Evolutionary conservation across 306 rosid genomes (phyloP).

Genomic region (Casuarina glauca): DNA sequence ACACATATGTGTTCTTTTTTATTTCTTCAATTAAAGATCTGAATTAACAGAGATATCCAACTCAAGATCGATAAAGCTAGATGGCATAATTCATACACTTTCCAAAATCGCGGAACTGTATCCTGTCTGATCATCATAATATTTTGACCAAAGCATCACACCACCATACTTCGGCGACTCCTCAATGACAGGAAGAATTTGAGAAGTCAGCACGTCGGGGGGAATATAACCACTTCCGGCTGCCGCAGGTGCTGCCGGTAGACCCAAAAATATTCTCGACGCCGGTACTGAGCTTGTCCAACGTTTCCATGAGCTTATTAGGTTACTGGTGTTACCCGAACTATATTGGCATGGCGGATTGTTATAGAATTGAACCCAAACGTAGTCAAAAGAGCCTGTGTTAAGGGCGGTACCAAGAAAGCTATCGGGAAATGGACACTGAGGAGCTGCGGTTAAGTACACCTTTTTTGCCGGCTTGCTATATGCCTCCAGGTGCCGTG

Average conservation of each 20-base stretch:
- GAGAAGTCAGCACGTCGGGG: conserved; percentile 44
- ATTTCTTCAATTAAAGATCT: background rate
- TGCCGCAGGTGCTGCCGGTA: conserved; percentile 54
- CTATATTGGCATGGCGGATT: conserved; percentile 43
- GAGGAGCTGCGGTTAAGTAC: conserved; percentile 75
- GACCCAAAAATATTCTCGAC: conserved; percentile 50
- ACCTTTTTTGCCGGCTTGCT: conserved; percentile 24
- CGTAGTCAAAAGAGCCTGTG: conserved; percentile 58
- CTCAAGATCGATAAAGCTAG: too few species aligned
- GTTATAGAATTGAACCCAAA: conserved; percentile 51
- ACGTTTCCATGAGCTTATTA: conserved; percentile 53
- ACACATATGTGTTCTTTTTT: background rate
- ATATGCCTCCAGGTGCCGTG: conserved; percentile 39
- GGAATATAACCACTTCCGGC: conserved; percentile 72
- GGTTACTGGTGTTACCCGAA: conserved; percentile 46
- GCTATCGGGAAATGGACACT: conserved; percentile 71
- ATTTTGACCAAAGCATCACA: conserved; percentile 77
- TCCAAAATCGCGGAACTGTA: conserved; percentile 45
- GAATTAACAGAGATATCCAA: too few species aligned
- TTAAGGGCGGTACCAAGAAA: conserved; percentile 47
- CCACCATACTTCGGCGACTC: conserved; percentile 64
- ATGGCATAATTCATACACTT: conserved; percentile 40
- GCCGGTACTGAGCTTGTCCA: conserved; percentile 49
- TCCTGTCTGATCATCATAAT: conserved; percentile 47
- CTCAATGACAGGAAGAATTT: conserved; percentile 56